A percentile compares a stretch with the other conserved stretches of the same genome.
These are phyloP conservation scores for Calonectria ilicicola DNA, from an alignment of 2,329 filamentous ascomycete genomes.

Conservation along the genomic window DNA sequence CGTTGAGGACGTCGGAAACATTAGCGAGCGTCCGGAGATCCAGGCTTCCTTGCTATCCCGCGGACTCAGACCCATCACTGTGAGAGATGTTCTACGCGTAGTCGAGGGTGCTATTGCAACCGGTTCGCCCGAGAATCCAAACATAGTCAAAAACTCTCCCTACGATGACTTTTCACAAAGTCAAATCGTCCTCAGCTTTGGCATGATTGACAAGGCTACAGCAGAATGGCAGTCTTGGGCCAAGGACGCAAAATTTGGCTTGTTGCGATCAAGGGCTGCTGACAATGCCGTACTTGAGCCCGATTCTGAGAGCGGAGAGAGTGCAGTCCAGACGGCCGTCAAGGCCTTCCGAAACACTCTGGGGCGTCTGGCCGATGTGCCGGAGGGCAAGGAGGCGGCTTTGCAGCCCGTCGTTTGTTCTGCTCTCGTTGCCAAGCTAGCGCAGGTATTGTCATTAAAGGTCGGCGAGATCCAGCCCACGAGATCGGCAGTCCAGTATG, in stretches of 20 bases:
- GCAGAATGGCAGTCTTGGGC: conserved; percentile 39
- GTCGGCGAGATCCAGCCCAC: conserved; percentile 35
- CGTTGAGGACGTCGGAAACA: conserved; percentile 39
- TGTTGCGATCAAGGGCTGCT: conserved; percentile 30
- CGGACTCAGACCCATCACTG: conserved; percentile 38
- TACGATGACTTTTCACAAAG: conserved; percentile 35
- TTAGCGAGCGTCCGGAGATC: conserved; percentile 38
- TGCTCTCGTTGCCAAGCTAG: conserved; percentile 38
- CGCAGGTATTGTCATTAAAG: conserved; percentile 40
- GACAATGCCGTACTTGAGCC: conserved; percentile 30
- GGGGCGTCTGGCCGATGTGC: conserved; percentile 17
- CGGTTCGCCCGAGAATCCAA: conserved; percentile 25
- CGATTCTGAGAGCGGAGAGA: conserved; percentile 32
- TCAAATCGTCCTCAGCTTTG: conserved; percentile 39
- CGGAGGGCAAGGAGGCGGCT: conserved; percentile 32
- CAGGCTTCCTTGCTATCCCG: conserved; percentile 34
- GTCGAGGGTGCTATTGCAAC: conserved; percentile 38
- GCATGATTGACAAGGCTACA: conserved; percentile 38
- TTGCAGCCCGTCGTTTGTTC: conserved; percentile 34
- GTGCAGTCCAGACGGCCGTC: conserved; percentile 38
- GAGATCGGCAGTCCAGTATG: conserved; percentile 38
- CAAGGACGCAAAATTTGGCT: conserved; percentile 38
- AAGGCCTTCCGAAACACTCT: conserved; percentile 36
- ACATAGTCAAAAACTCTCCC: not conserved
- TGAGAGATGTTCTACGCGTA: conserved; percentile 36